These are phyloP conservation scores for Medicago arabica DNA, from an alignment of 306 rosid genomes.

Conservation along the genomic window DNA sequence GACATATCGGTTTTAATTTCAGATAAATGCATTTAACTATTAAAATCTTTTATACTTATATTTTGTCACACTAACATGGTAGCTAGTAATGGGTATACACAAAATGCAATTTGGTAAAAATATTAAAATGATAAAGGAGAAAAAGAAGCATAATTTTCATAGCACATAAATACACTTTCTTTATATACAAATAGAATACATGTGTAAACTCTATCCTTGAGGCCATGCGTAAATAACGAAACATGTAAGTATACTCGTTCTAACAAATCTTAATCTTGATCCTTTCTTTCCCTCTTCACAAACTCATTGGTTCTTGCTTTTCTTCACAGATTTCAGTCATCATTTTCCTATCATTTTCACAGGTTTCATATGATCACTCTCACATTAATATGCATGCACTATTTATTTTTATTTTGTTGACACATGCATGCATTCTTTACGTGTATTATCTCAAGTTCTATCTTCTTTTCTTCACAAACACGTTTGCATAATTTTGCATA, in stretches of 20 bases:
- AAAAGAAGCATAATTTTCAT: too few species aligned
- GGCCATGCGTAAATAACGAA: neutral
- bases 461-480: too few species aligned
- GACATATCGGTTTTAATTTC: too few species aligned
- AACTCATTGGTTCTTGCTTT: neutral
- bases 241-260: neutral
- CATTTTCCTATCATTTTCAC: constrained; percentile 1
- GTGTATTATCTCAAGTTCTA: neutral
- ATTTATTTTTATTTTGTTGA: neutral
- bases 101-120: too few species aligned
- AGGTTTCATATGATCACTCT: constrained; percentile 31
- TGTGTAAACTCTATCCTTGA: neutral
- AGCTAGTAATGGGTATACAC: too few species aligned
- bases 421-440: neutral
- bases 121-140: too few species aligned
- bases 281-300: neutral
- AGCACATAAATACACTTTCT: too few species aligned
- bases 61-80: too few species aligned
- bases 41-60: too few species aligned
- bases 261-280: neutral
- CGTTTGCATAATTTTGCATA: too few species aligned
- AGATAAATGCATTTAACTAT: too few species aligned
- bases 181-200: neutral
- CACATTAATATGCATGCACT: constrained; percentile 27
- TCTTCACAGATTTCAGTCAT: constrained; percentile 6